These are phyloP conservation scores for Sporothrix brasiliensis DNA, from an alignment of 2,329 filamentous ascomycete genomes.

Conservation along the genomic window DNA sequence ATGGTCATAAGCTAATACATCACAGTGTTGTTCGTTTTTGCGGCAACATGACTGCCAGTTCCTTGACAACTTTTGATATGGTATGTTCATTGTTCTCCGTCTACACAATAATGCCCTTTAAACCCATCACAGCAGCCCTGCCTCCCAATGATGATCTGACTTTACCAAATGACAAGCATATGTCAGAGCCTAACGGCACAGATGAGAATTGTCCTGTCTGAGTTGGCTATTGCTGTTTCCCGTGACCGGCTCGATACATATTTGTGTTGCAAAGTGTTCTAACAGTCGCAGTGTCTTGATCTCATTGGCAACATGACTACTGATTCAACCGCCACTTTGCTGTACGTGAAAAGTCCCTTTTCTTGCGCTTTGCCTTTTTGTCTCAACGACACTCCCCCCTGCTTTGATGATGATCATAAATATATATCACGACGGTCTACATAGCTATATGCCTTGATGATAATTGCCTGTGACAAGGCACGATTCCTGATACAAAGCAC, in stretches of 20 bases:
- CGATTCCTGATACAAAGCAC: constrained; percentile 37
- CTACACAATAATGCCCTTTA: constrained; percentile 23
- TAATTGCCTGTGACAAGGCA: constrained; percentile 75
- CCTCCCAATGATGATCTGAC: constrained; percentile 76
- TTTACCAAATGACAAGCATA: constrained; percentile 89
- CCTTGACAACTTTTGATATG: not conserved
- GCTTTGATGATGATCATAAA: constrained; percentile 67
- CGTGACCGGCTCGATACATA: not conserved
- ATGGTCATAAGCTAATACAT: constrained; percentile 30
- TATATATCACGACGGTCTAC: constrained; percentile 78
- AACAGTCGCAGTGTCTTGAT: constrained; percentile 9
- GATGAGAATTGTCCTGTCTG: constrained; percentile 56
- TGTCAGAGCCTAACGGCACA: constrained; percentile 74
- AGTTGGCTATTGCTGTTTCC: constrained; percentile 42
- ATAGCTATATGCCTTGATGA: constrained; percentile 78
- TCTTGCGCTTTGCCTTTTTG: constrained; percentile 33
- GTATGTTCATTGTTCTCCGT: constrained; percentile 2
- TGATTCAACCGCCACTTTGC: not conserved
- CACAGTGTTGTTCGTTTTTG: constrained; percentile 19
- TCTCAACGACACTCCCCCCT: constrained; percentile 29
- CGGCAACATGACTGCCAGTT: not conserved
- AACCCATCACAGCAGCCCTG: constrained; percentile 29
- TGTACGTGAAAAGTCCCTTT: constrained; percentile 47
- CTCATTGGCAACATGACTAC: not conserved
- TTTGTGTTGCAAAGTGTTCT: constrained; percentile 8